Evolutionary conservation across 2,329 filamentous ascomycete genomes (phyloP), one percentile per base, ranked within the genome.

Genomic region (Aspergillus carbonarius): DNA sequence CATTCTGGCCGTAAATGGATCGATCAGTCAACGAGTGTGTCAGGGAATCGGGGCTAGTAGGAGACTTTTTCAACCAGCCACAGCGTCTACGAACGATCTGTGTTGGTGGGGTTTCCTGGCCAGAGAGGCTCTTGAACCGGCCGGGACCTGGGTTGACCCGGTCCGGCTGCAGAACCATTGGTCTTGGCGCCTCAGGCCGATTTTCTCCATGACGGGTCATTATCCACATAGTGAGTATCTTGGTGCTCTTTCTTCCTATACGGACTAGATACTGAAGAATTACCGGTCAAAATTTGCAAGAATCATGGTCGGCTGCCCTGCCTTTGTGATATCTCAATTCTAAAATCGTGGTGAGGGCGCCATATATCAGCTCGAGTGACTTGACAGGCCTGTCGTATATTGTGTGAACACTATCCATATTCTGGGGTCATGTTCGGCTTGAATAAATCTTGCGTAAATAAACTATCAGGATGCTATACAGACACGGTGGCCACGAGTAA

Each of bases 91-190:
- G 39, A 42, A 42, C 39, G 39, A 42, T 42, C 23, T 54, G 37
- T 42, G 20, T 32, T 42, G 37, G 51, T 54, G 51, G 51, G 50
- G 51, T 54, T 42, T 54, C 51, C 51, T 44, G 51, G 51, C 13
- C 37, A 44, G 51, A 44, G 51, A 30, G 27, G 51, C 39, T 54
- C 40, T 44, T 42, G 37, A 20, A 18, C 15, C 27, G 42, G 39
- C 7, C 51, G 51, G 51, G 32, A 34, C 23, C 12, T 17, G 23
- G 6, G 34, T 57, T 57, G 47, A 57, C 30, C 54, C 54, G 54
- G 3, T 49, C 54, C 54, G 54, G n/a, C 54, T 57, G 54, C 54
- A 57, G 54, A 51, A 18, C 18, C 20, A 48, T 55, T 17, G 23
- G 34, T 55, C 30, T 49, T 23, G 40, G 32, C 25, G 54, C 34